Conservation (phyloP, 345 rosid genomes). For the Iberis pinnata region DNA sequence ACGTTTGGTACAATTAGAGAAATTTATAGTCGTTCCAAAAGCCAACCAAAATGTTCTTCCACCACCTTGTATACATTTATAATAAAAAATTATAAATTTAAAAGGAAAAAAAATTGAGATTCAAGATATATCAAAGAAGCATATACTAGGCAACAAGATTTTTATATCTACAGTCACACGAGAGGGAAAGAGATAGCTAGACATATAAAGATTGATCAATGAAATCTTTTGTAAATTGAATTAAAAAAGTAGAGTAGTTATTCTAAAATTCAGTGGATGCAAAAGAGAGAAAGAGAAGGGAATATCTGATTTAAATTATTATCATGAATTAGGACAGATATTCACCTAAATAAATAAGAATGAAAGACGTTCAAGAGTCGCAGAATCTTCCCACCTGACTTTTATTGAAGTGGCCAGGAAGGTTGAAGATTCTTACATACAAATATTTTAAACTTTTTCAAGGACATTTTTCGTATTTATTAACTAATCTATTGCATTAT, state of each 20-base stretch:
- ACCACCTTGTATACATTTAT: constrained; percentile 16
- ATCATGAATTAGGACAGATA: constrained; percentile 22
- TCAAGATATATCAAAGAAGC: constrained; percentile 18
- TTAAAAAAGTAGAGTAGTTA: constrained; percentile 12
- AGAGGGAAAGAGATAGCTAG: constrained; percentile 1
- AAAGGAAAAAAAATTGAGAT: constrained; percentile 6
- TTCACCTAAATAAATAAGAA: constrained; percentile 16
- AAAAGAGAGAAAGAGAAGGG: constrained; percentile 22
- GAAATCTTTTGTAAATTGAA: constrained; percentile 1
- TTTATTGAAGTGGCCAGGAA: constrained; percentile 30
- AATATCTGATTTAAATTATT: constrained; percentile 20
- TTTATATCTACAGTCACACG: constrained; percentile 15
- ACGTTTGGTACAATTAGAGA: constrained; percentile 11
- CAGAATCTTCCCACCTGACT: constrained; percentile 27
- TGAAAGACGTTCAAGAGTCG: constrained; percentile 23
- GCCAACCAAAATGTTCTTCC: constrained; percentile 19
- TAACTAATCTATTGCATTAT: background rate
- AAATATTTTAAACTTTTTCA: constrained; percentile 6
- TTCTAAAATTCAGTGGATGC: constrained; percentile 30
- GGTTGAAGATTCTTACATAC: constrained; percentile 25
- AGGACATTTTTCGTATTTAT: background rate
- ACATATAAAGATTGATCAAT: constrained; percentile 9
- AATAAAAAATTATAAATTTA: background rate
- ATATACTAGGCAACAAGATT: constrained; percentile 23
- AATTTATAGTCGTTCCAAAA: constrained; percentile 10